phyloP scores from a whole-genome alignment of 83 land plant species.

The Picea abies region DNA sequence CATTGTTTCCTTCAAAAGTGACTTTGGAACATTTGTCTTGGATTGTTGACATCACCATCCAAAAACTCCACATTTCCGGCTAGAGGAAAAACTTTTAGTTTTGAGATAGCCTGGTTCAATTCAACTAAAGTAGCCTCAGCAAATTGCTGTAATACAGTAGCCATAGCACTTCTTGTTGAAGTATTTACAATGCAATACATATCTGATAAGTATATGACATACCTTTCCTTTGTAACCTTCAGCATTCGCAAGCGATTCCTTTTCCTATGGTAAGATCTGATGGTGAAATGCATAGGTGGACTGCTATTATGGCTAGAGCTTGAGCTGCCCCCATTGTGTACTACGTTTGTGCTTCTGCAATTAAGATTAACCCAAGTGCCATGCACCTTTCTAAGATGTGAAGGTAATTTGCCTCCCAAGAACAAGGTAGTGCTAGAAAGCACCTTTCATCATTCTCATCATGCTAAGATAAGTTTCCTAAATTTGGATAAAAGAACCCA shows the following conservation, averaged over 20 bases:
- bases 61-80: constrained; percentile 3
- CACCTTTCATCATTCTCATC: constrained; percentile 17
- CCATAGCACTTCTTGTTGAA: constrained; percentile 51
- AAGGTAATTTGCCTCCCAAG: constrained; percentile 49
- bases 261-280: constrained; percentile 56
- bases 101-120: constrained; percentile 65
- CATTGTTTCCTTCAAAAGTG: constrained; percentile 58
- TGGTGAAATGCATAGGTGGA: constrained; percentile 53
- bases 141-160: constrained; percentile 48
- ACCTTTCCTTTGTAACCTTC: constrained; percentile 53
- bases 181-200: constrained; percentile 51
- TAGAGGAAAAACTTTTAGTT: constrained; percentile 45
- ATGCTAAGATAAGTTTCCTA: no score
- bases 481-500: no score
- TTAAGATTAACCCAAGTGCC: constrained; percentile 54
- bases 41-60: neutral
- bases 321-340: constrained; percentile 51
- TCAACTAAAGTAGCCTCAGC: constrained; percentile 57
- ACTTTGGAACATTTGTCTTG: constrained; percentile 15
- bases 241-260: constrained; percentile 52
- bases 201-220: constrained; percentile 53
- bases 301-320: constrained; percentile 48
- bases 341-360: constrained; percentile 37
- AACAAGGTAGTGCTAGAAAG: constrained; percentile 43
- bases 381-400: constrained; percentile 39